Evolutionary conservation across 2,329 filamentous ascomycete species (phyloP).

Genomic region (Rosellinia necatrix): DNA sequence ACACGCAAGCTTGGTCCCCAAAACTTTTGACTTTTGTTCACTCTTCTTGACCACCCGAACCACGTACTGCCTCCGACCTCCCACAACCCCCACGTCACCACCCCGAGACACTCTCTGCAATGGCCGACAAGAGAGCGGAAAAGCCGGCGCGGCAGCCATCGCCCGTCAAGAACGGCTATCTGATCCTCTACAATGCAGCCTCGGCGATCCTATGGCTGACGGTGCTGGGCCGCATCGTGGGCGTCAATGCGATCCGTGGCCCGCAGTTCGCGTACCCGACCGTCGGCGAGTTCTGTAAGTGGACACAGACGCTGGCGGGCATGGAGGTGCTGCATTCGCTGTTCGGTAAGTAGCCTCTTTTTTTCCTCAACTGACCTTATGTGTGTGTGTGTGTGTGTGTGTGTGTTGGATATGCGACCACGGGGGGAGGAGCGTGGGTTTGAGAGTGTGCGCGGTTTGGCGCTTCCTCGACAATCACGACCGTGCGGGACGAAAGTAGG

Average conservation of each 20-base stretch:
- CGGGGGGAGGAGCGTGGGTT: too few species aligned
- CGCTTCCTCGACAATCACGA: too few species aligned
- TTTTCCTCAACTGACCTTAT: too few species aligned
- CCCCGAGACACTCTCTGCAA: slow-evolving; percentile 9
- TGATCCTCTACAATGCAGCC: slow-evolving; percentile 82
- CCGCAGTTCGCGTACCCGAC: slow-evolving; percentile 63
- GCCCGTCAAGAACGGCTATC: slow-evolving; percentile 66
- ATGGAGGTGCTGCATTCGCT: slow-evolving; percentile 85
- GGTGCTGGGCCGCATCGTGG: slow-evolving; percentile 71
- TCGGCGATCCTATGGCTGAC: slow-evolving; percentile 79
- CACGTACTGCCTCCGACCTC: too few species aligned
- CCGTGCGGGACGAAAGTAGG: neutral
- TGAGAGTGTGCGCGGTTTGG: too few species aligned
- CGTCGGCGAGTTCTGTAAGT: slow-evolving; percentile 70
- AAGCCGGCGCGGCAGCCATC: slow-evolving; percentile 42
- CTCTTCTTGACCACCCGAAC: too few species aligned
- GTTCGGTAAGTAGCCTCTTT: slow-evolving; percentile 73
- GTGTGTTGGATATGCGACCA: too few species aligned
- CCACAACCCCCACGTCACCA: slow-evolving; percentile 13
- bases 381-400: neutral
- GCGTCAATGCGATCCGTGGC: slow-evolving; percentile 57
- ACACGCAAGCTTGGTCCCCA: too few species aligned
- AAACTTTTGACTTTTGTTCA: too few species aligned
- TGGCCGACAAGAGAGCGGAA: slow-evolving; percentile 31
- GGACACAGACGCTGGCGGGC: slow-evolving; percentile 81